phyloP scores from a whole-genome alignment of 2,329 filamentous ascomycete genomes.

The Magnaporthiopsis rhizophila region DNA sequence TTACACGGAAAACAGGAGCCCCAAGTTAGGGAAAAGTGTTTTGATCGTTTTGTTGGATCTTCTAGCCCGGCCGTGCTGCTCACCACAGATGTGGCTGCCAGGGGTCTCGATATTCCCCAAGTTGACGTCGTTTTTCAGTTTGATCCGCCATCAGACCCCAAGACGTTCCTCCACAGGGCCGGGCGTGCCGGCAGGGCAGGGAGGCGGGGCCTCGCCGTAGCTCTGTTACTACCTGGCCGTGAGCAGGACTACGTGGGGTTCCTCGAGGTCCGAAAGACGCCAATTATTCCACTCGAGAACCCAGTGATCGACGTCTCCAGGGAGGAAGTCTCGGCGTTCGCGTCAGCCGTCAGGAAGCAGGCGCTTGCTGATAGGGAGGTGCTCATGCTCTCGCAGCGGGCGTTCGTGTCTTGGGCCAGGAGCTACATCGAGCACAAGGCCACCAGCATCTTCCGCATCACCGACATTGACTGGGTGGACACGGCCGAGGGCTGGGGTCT shows the following conservation, averaged over 20 bases:
- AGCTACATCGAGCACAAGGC: slow-evolving; percentile 89
- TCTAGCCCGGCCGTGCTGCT: slow-evolving; percentile 72
- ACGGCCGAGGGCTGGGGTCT: slow-evolving; percentile 80
- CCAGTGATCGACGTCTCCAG: slow-evolving; percentile 51
- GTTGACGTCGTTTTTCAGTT: slow-evolving; percentile 89
- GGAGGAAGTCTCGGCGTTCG: slow-evolving; percentile 44
- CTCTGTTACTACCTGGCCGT: slow-evolving; percentile 74
- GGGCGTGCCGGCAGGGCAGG: slow-evolving; percentile 87
- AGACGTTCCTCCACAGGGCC: slow-evolving; percentile 90
- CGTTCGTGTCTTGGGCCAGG: slow-evolving; percentile 88
- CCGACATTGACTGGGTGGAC: slow-evolving; percentile 78
- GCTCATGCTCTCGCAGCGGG: slow-evolving; percentile 82
- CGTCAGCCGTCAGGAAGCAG: slow-evolving; percentile 20
- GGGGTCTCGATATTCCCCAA: slow-evolving; percentile 84
- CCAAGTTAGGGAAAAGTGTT: slow-evolving; percentile 82
- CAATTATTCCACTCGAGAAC: slow-evolving; percentile 55
- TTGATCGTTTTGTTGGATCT: slow-evolving; percentile 68
- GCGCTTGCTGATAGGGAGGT: slow-evolving; percentile 54
- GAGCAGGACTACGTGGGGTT: slow-evolving; percentile 91
- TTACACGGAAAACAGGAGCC: slow-evolving; percentile 89
- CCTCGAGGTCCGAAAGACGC: slow-evolving; percentile 78
- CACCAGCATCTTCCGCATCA: slow-evolving; percentile 77
- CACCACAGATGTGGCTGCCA: slow-evolving; percentile 73
- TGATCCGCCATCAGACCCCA: slow-evolving; percentile 76
- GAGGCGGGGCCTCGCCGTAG: slow-evolving; percentile 73